phyloP scores from a whole-genome alignment of 2,329 filamentous ascomycete genomes.

The Apiospora phragmitis region DNA sequence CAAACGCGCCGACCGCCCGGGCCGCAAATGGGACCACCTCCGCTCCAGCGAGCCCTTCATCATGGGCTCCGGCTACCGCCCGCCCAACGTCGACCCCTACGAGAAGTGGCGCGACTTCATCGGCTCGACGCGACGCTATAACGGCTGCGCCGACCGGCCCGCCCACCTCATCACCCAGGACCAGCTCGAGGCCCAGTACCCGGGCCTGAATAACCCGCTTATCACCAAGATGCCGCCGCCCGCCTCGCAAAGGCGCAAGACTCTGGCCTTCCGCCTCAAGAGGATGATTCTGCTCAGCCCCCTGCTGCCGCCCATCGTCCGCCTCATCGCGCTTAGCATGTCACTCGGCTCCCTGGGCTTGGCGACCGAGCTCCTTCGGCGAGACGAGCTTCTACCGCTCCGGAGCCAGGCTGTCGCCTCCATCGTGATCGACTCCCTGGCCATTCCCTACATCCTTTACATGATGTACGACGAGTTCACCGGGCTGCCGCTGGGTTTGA shows the following conservation, averaged over 20 bases:
- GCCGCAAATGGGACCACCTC: slow-evolving; percentile 61
- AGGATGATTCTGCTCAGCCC: slow-evolving; percentile 74
- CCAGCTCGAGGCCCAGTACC: slow-evolving; percentile 33
- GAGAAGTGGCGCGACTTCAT: slow-evolving; percentile 55
- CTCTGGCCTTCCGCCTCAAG: slow-evolving; percentile 54
- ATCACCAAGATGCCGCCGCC: slow-evolving; percentile 35
- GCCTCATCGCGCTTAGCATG: slow-evolving; percentile 79
- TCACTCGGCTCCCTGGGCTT: slow-evolving; percentile 81
- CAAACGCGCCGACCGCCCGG: slow-evolving; percentile 48
- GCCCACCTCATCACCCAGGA: slow-evolving; percentile 18
- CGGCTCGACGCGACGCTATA: slow-evolving; percentile 51
- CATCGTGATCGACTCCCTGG: slow-evolving; percentile 83
- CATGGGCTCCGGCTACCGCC: slow-evolving; percentile 47
- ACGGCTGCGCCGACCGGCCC: slow-evolving; percentile 36
- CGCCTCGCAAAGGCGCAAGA: slow-evolving; percentile 38
- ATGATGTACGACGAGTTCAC: slow-evolving; percentile 98
- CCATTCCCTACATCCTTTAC: slow-evolving; percentile 86
- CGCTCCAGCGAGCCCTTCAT: slow-evolving; percentile 61
- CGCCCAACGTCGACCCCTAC: slow-evolving; percentile 40
- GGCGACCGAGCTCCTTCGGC: slow-evolving; percentile 52
- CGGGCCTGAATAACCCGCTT: slow-evolving; percentile 38
- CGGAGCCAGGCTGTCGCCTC: slow-evolving; percentile 77
- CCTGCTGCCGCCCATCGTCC: slow-evolving; percentile 81
- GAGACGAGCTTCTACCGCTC: slow-evolving; percentile 40
- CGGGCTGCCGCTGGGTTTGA: slow-evolving; percentile 85